Percentiles rank a stretch among this genome's conserved stretches.
Conservation (phyloP, 2,329 filamentous ascomycete species). For the Trichoderma koningiopsis region DNA sequence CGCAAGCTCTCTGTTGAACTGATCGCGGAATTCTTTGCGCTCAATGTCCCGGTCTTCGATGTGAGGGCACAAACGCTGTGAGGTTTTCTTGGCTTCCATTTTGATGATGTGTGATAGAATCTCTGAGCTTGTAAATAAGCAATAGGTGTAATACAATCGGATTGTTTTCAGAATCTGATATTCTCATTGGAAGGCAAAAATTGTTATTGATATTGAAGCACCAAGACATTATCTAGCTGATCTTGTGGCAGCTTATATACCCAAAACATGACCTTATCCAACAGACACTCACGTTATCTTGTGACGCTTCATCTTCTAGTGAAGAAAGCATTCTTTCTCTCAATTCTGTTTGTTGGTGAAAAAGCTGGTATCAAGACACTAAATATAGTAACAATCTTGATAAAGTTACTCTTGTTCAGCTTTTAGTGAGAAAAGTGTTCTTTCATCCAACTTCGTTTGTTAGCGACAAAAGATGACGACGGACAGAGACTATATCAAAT, state of each 20-base stretch:
- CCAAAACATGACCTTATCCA: background rate
- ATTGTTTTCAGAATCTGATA: background rate
- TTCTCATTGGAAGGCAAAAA: background rate
- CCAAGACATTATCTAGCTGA: background rate
- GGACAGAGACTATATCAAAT: too few species aligned
- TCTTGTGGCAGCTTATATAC: background rate
- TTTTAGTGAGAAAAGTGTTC: background rate
- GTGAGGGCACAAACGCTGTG: background rate
- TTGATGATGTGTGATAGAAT: background rate
- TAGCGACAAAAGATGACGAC: background rate
- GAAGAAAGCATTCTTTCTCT: background rate
- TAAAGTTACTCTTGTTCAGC: too few species aligned
- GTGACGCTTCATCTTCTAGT: too few species aligned
- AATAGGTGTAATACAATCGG: background rate
- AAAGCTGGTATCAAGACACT: background rate
- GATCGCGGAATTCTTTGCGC: background rate
- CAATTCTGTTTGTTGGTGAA: background rate
- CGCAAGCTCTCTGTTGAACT: background rate
- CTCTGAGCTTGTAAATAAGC: background rate
- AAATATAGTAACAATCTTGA: too few species aligned
- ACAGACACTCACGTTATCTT: background rate
- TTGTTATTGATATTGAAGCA: background rate
- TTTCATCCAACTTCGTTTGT: background rate
- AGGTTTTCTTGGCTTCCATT: background rate
- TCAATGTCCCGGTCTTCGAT: background rate